phyloP scores from a whole-genome alignment of 345 rosid species.

The Linum tenue region DNA sequence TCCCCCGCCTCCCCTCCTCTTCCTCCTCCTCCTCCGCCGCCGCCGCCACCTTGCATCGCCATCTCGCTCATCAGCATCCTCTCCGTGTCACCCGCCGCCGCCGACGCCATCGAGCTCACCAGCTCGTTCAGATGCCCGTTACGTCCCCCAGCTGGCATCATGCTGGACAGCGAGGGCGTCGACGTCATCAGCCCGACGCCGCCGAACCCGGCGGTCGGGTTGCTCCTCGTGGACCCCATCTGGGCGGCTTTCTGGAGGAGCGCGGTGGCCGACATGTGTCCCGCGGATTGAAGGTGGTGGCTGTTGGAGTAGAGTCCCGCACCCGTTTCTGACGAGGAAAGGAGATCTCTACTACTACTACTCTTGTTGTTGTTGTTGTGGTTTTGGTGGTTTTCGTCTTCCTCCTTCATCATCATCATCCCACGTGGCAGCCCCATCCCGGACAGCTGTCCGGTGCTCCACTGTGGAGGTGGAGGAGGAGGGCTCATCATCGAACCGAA shows the following conservation, averaged over 20 bases:
- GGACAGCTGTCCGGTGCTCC: constrained; percentile 1
- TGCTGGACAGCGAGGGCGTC: constrained; percentile 6
- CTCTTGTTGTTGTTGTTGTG: not conserved
- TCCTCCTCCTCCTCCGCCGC: not conserved
- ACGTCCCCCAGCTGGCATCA: not conserved
- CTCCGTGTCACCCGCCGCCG: not conserved
- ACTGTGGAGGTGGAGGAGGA: too few species aligned
- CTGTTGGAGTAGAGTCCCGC: constrained; percentile 22
- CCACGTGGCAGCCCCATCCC: constrained; percentile 16
- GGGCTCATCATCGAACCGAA: constrained; percentile 16
- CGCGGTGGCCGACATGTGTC: constrained; percentile 76
- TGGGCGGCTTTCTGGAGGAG: constrained; percentile 77
- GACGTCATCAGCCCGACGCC: constrained; percentile 17
- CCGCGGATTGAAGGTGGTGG: constrained; percentile 4
- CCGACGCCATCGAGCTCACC: constrained; percentile 13
- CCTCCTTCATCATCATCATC: constrained; percentile 21
- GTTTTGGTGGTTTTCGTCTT: constrained; percentile 16
- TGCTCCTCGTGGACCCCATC: constrained; percentile 71
- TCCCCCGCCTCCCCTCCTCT: constrained; percentile 1
- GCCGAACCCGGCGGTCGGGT: constrained; percentile 9
- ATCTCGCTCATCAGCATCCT: not conserved
- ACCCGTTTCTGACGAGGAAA: constrained; percentile 23
- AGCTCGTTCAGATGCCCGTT: constrained; percentile 16
- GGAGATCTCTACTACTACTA: constrained; percentile 7
- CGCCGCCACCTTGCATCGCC: constrained; percentile 10